Evolutionary conservation across 2,329 filamentous ascomycete species (phyloP).

Genomic region (Phialophora tarda): DNA sequence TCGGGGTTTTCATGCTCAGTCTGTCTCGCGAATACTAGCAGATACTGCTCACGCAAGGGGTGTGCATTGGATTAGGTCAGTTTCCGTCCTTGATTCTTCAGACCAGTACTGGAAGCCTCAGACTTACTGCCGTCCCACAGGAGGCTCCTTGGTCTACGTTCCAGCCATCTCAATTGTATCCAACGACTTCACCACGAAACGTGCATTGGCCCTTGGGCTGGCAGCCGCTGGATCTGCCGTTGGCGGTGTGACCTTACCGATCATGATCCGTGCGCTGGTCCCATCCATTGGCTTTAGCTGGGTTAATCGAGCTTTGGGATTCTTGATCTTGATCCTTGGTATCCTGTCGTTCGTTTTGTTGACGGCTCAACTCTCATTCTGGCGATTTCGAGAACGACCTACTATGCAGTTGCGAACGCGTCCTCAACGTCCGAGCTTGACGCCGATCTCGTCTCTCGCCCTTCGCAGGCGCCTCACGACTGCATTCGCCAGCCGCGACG

Average conservation of each 20-base stretch:
- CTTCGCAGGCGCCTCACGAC: too few species aligned
- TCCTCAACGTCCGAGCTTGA: too few species aligned
- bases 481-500: background rate
- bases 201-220: constrained; percentile 56
- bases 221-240: constrained; percentile 56
- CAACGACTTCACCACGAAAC: constrained; percentile 57
- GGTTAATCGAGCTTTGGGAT: constrained; percentile 60
- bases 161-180: constrained; percentile 55
- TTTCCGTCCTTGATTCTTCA: too few species aligned
- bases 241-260: constrained; percentile 61
- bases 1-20: constrained; percentile 39
- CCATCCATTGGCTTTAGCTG: constrained; percentile 56
- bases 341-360: constrained; percentile 34
- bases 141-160: constrained; percentile 43
- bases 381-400: too few species aligned
- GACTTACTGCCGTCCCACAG: too few species aligned
- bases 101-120: too few species aligned
- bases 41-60: constrained; percentile 58
- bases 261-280: constrained; percentile 56
- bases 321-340: constrained; percentile 60
- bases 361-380: too few species aligned
- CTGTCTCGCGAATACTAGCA: constrained; percentile 58
- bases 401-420: too few species aligned
- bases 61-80: constrained; percentile 49
- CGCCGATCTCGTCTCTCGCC: too few species aligned